These are phyloP conservation scores for Trichophyton schoenleinii DNA, from an alignment of 2,329 filamentous ascomycete genomes.

Conservation along the genomic window DNA sequence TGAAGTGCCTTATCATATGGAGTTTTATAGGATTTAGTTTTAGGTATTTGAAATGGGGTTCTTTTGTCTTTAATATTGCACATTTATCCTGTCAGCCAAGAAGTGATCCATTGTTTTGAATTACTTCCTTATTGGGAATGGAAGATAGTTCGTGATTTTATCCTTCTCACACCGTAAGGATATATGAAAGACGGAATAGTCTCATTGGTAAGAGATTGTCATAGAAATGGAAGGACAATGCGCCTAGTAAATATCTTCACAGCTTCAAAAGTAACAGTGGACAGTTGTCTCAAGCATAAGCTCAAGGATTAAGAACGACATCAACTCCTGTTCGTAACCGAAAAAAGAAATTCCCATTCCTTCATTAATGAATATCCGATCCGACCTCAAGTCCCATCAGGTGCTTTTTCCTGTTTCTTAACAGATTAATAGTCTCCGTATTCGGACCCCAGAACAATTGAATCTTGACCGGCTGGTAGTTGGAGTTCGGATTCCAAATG, in stretches of 20 bases:
- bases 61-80: background rate
- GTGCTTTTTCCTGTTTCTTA: background rate
- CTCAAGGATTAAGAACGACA: background rate
- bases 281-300: background rate
- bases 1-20: background rate
- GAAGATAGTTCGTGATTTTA: too few species aligned
- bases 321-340: background rate
- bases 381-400: background rate
- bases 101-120: background rate
- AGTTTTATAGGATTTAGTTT: background rate
- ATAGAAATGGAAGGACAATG: background rate
- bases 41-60: background rate
- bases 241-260: background rate
- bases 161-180: too few species aligned
- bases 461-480: background rate
- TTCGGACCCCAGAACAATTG: background rate
- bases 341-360: background rate
- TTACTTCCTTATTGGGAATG: too few species aligned
- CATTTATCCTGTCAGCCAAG: background rate
- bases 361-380: background rate
- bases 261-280: background rate
- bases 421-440: background rate
- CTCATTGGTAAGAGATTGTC: too few species aligned
- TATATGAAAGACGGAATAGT: too few species aligned
- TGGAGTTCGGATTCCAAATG: slow-evolving; percentile 11